Evolutionary conservation across 2,329 filamentous ascomycete genomes (phyloP), one percentile per base, ranked within the genome.

Genomic region (Coniochaeta sp.): DNA sequence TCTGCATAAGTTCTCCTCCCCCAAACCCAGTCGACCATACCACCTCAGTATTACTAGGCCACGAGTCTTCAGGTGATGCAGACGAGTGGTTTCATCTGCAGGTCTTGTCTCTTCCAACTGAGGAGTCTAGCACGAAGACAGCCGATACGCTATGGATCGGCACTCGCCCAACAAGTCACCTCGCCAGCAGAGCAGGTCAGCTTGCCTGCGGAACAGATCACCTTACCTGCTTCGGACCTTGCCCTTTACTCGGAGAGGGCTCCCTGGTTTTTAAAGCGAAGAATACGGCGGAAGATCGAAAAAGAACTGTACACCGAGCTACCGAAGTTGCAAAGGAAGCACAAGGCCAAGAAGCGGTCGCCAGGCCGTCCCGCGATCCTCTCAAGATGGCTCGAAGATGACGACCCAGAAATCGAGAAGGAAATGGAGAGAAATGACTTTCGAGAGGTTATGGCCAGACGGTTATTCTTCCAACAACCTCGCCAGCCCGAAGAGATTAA

Each of bases 21-120:
- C 2, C 24, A 26, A 40, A n/a, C 9, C 38, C 38, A 40, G 16
- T n/a, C 38, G 38, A 40, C 16, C 38, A 40, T 40, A 40, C 16
- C 38, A 11, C 16, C 16, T n/a, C 38, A 17, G 38, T 40, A 40
- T n/a, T 40, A 17, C 24, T 17, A 31, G 19, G 14, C 22, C 9
- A 28, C 47, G 14, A 52, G 47, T 17, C 9, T 31, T 52, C 24
- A 28, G 47, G 59, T 33, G 11, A 65, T 66, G 63, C 60, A 59
- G 38, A 55, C 58, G 44, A 36, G 61, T 36, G 50, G 61, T 43
- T 63, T 64, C 40, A 52, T 64, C 22, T 62, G 62, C 60, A 60
- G 59, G 58, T 61, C 60, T 31, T 65, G 65, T 58, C 62, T 62
- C 43, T 50, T 38, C 31, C 59, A 36, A 24, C 9, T 59, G 24